Base-by-base conservation (phyloP, 768 basidiomycete species). In the Boletus subcaerulescens region DNA sequence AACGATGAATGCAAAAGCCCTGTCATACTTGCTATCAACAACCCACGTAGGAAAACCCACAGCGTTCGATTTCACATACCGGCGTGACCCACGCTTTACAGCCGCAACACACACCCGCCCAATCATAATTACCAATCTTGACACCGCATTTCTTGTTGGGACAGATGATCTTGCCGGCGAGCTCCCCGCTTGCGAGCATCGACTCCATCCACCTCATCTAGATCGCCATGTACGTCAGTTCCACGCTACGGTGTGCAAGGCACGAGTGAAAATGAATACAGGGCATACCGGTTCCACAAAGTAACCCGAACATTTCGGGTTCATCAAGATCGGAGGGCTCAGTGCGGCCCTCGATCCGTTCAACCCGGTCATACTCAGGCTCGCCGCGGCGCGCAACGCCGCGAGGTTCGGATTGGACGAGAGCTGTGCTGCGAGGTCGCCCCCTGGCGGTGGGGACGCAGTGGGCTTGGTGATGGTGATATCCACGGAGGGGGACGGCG, bases 161-260 rank as follows among this genome's bases (percentile, higher is more conserved):
- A 63, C 97, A 99, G 0, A 81, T 55, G 60, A 99, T 90, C 78
- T 94, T 97, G 17, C 97, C 97, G 0, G 86, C 81, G 36, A 95
- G 74, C 42, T 85, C 79, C 0, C 93, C 95, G n/a, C 74, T 70
- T 35, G 83, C 78, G 10, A 98, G 74, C 61, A 88, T 81, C 5
- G 85, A 79, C 47, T 93, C 86, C 96, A 99, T 99, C 97, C 96
- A 99, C 64, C 86, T 87, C 84, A 97, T 86, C 93, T 91, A 20
- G 18, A 12, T 2, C 20, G 11, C 57, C 22, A 9, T 17, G 20
- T 45, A n/a, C 36, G 46, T 38, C 45, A 43, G 20, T 20, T n/a
- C 36, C 33, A 33, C 10, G 26, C 9, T 29, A 29, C 26, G 26
- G 26, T 9, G 2, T 2, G 9, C 26, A 17, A 5, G 13, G 1